phyloP scores from a whole-genome alignment of 148 eudicot species.

The Gaultheria prostrata region DNA sequence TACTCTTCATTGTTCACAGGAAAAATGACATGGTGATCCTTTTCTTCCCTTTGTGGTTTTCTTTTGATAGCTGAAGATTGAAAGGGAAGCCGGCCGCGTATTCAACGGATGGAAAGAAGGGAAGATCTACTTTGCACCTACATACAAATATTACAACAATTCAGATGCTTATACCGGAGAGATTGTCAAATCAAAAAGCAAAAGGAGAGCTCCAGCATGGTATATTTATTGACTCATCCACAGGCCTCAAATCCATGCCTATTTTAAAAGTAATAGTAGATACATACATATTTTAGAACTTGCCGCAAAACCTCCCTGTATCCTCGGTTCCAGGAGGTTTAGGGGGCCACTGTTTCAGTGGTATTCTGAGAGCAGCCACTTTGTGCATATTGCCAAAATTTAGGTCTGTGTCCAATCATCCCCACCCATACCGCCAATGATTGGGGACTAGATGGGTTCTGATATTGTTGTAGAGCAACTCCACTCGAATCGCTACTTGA shows the following conservation, averaged over 20 bases:
- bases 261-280: neutral
- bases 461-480: no score
- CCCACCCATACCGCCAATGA: no score
- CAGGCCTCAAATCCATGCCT: neutral
- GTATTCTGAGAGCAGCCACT: no score
- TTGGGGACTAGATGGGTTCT: no score
- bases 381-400: no score
- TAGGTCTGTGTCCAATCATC: no score
- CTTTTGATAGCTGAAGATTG: slow-evolving; percentile 49
- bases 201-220: slow-evolving; percentile 83
- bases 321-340: no score
- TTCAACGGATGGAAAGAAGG: slow-evolving; percentile 80
- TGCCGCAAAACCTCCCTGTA: no score
- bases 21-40: neutral
- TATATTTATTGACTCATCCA: slow-evolving; percentile 13
- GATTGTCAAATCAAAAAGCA: slow-evolving; percentile 46
- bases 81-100: slow-evolving; percentile 61
- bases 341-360: no score
- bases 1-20: neutral
- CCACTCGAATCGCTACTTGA: neutral
- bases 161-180: slow-evolving; percentile 60
- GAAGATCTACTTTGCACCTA: slow-evolving; percentile 58
- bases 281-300: neutral
- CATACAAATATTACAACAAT: slow-evolving; percentile 61
- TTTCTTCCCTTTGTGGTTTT: neutral